Base-by-base conservation (phyloP, 257 asterid species). In the Gentiana macrophylla region DNA sequence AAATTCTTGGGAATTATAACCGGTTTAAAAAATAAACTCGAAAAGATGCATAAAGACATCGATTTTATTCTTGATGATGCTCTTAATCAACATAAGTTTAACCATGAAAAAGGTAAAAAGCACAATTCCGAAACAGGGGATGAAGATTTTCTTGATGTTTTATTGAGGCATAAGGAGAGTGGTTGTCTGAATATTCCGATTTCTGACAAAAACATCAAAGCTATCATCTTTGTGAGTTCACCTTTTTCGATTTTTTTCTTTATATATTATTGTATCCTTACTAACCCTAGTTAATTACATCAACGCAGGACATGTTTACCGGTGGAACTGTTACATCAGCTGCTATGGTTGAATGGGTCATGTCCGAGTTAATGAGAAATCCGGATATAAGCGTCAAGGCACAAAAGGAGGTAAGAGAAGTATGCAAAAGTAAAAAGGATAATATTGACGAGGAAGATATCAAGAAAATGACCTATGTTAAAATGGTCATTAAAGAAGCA, bases 51-150 rank as follows among this genome's bases (percentile, higher is more conserved):
- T 1, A 46, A 57, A 1, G 34, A 12, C 36, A 2, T 67, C 3
- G 83, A 77, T 1, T n/a, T 1, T 0, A 65, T 73, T 15, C 66
- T 77, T 3, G 77, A 77, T 8, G 69, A 43, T n/a, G 57, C 65
- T 44, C 35, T 74, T 12, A 65, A 65, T 47, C 68, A 72, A 5
- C 82, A 76, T 32, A 67, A 41, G 13, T 0, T 6, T 12, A 75
- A 68, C 53, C 55, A 70, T 59, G 35, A 35, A 8, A 59, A 54
- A 37, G 60, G 48, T 1, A 76, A 11, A 5, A 35, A 1, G 57
- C 9, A 45, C 5, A 53, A 53, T 35, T 41, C 57, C 5, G 57
- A 35, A 24, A 33, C 57, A 0, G 45, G 57, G 35, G 32, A 12
- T 4, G 45, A 53, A 53, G 57, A 35, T 53, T 41, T 53, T 1